These are phyloP conservation scores for Malbranchea cinnamomea DNA, from an alignment of 2,329 filamentous ascomycete genomes.

Conservation along the genomic window DNA sequence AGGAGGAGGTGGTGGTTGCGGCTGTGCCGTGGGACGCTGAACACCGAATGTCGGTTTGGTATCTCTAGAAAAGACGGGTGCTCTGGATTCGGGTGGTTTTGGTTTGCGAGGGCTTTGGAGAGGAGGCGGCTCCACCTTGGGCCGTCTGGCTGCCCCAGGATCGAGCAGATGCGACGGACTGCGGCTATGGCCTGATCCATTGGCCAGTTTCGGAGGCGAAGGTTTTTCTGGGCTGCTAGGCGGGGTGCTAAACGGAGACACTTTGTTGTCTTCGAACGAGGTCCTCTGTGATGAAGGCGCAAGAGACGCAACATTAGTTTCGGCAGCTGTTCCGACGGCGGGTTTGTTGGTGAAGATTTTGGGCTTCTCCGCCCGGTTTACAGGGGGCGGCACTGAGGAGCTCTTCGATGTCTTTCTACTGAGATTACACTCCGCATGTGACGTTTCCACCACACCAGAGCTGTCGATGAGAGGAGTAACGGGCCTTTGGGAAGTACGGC, in stretches of 20 bases:
- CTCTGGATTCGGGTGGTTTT: constrained; percentile 10
- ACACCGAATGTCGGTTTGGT: constrained; percentile 20
- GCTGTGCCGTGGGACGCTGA: constrained; percentile 12
- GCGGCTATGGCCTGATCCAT: constrained; percentile 3
- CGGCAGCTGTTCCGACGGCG: constrained; percentile 23
- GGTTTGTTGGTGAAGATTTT: constrained; percentile 40
- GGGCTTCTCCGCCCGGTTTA: constrained; percentile 70
- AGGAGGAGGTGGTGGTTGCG: constrained; percentile 12
- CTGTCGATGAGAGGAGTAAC: constrained; percentile 28
- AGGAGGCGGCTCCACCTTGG: constrained; percentile 1
- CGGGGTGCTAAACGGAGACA: constrained; percentile 78
- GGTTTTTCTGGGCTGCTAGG: constrained; percentile 55
- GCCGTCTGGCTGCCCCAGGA: constrained; percentile 3
- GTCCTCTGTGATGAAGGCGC: constrained; percentile 15
- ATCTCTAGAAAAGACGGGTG: constrained; percentile 15
- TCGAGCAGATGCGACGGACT: constrained; percentile 2
- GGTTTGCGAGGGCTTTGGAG: constrained; percentile 6
- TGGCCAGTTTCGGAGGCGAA: constrained; percentile 1
- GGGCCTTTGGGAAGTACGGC: constrained; percentile 1
- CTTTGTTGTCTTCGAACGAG: constrained; percentile 29
- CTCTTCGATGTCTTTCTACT: constrained; percentile 21
- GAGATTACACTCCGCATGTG: neutral
- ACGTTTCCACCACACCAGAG: constrained; percentile 32
- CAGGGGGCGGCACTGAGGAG: constrained; percentile 48
- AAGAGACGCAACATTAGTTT: constrained; percentile 10